phyloP scores from a whole-genome alignment of 2,329 filamentous ascomycete genomes.

The Diaporthe sp. region DNA sequence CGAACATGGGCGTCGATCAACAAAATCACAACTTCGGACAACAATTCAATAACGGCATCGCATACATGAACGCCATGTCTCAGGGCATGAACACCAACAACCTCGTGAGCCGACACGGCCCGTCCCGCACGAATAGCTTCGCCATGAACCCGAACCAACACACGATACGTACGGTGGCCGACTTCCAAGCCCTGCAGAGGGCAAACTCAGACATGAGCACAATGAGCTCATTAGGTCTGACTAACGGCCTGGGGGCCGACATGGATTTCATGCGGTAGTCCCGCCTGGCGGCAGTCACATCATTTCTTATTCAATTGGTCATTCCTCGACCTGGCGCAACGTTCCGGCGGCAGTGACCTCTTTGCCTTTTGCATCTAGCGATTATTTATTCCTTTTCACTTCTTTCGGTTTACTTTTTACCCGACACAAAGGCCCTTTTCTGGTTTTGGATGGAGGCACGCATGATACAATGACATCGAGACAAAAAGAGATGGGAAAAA shows the following conservation, averaged over 20 bases:
- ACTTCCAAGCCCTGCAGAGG: constrained; percentile 62
- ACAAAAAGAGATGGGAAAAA: constrained; percentile 14
- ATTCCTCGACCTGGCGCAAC: background rate
- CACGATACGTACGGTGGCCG: constrained; percentile 54
- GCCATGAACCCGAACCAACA: constrained; percentile 49
- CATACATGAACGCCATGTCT: constrained; percentile 39
- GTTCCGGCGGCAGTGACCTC: background rate
- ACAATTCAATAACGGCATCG: constrained; percentile 40
- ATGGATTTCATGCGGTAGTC: constrained; percentile 49
- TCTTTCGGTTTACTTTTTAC: background rate
- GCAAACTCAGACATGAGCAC: constrained; percentile 52
- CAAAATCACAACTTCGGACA: constrained; percentile 43
- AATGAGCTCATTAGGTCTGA: constrained; percentile 48
- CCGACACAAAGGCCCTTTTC: background rate
- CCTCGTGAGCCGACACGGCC: constrained; percentile 48
- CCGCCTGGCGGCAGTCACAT: background rate
- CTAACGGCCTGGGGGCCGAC: constrained; percentile 45
- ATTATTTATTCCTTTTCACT: background rate
- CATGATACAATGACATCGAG: constrained; percentile 22
- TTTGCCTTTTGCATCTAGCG: constrained; percentile 1
- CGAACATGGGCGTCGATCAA: constrained; percentile 46
- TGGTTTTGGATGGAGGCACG: background rate
- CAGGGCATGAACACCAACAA: constrained; percentile 33
- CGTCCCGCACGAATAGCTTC: constrained; percentile 53
- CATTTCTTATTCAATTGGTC: background rate